Evolutionary conservation across 441 rosid genomes (phyloP).

Genomic region (Erysimum pusillum): DNA sequence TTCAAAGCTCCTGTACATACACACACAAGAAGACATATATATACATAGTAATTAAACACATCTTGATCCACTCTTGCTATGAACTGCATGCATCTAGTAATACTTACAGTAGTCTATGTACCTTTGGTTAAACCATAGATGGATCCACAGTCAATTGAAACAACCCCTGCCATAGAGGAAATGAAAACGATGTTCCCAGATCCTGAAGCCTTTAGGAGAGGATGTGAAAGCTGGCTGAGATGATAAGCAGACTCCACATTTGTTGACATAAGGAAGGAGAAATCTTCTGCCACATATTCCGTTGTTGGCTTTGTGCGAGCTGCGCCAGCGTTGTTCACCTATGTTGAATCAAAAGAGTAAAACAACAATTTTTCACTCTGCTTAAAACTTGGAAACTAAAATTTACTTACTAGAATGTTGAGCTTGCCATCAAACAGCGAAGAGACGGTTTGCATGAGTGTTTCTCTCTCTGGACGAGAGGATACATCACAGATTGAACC

Average conservation of each 20-base stretch:
- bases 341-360: neutral
- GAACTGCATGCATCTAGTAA: neutral
- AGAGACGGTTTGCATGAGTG: slow-evolving; percentile 39
- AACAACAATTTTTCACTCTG: neutral
- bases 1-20: slow-evolving; percentile 17
- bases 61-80: neutral
- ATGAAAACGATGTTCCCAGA: slow-evolving; percentile 52
- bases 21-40: neutral
- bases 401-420: slow-evolving; percentile 49
- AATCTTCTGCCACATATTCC: slow-evolving; percentile 47
- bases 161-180: slow-evolving; percentile 50
- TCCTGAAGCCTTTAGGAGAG: slow-evolving; percentile 51
- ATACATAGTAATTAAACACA: neutral
- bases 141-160: slow-evolving; percentile 42
- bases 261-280: slow-evolving; percentile 42
- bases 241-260: slow-evolving; percentile 55
- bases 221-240: slow-evolving; percentile 55
- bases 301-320: slow-evolving; percentile 38
- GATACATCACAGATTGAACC: slow-evolving; percentile 51
- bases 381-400: neutral
- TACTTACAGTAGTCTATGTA: neutral
- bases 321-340: slow-evolving; percentile 58
- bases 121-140: slow-evolving; percentile 42
- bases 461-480: slow-evolving; percentile 42
- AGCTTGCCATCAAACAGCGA: slow-evolving; percentile 52